These are phyloP conservation scores for Tetracladium maxilliforme DNA, from an alignment of 2,329 filamentous ascomycete species.

Conservation along the genomic window DNA sequence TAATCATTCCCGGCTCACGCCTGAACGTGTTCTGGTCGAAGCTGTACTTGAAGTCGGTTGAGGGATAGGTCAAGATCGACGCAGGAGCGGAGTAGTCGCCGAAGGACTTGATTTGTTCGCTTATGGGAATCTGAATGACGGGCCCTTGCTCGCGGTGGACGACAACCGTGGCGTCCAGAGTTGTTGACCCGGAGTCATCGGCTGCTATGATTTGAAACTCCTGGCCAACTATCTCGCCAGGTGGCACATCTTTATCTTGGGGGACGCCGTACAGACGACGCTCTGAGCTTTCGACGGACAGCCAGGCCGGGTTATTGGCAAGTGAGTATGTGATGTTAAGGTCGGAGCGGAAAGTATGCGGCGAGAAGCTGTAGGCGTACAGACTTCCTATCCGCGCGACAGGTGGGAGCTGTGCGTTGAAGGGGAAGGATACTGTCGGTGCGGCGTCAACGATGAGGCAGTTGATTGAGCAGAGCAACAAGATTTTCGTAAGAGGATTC, in stretches of 20 bases:
- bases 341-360: conserved; percentile 56
- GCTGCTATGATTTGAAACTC: conserved; percentile 55
- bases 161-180: conserved; percentile 55
- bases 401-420: conserved; percentile 74
- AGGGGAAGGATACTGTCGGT: conserved; percentile 43
- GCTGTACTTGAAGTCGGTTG: conserved; percentile 33
- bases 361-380: conserved; percentile 59
- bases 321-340: conserved; percentile 52
- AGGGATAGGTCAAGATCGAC: conserved; percentile 39
- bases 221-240: conserved; percentile 38
- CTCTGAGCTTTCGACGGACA: conserved; percentile 50
- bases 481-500: no score
- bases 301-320: conserved; percentile 52
- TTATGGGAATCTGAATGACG: conserved; percentile 36
- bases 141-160: conserved; percentile 45
- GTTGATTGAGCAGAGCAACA: background rate
- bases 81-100: conserved; percentile 46
- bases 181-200: conserved; percentile 46
- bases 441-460: conserved; percentile 10
- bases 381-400: conserved; percentile 54
- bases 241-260: conserved; percentile 27
- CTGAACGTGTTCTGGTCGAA: conserved; percentile 47
- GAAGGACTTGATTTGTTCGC: conserved; percentile 39
- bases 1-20: conserved; percentile 25
- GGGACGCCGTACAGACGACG: conserved; percentile 62